Base-by-base conservation (phyloP, 345 rosid genomes). In the Hibiscus trionum region DNA sequence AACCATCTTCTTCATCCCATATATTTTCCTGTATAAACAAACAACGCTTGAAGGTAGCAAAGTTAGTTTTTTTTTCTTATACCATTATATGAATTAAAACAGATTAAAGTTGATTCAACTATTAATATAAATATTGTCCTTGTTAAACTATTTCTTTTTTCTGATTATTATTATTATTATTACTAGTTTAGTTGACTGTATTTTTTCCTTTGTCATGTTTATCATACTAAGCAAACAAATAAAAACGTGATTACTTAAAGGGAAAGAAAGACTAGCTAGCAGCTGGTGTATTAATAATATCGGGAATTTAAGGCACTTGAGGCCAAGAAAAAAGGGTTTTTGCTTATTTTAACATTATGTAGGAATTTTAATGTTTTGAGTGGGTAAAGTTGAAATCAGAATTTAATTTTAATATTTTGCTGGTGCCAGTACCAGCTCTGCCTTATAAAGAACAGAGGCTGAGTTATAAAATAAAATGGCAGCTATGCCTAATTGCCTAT, bases 351-450 rank as follows among this genome's bases (percentile, higher is more conserved):
- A n/a, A 16, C 11, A 24, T 52, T 4, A 29, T 53, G 61, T 35
- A 55, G 49, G 61, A 69, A 31, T n/a, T 33, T 52, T 33, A 33
- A 17, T 50, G 10, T 61, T 61, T 49, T 11, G 55, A 24, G 57
- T 6, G 21, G 49, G 2, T 58, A 27, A 67, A 17, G 59, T 55
- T 49, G 58, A 67, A 50, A 29, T 6, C 24, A n/a, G 33, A 33
- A 47, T 66, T 47, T 12, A 47, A 7, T 39, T 7, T 66, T 26
- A 21, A 21, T 21, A 21, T 8, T 70, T 66, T 33, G 76, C 57
- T 60, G 63, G 11, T 50, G 49, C 24, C 64, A 39, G 64, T 47
- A 55, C 61, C 75, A 59, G 68, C 68, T 47, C 46, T 66, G 75
- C 27, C 29, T 47, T 27, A 6, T 44, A 64, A 16, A 4, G 15